phyloP scores from a whole-genome alignment of 495 filamentous ascomycete species.

The Eremomyces bilateralis region DNA sequence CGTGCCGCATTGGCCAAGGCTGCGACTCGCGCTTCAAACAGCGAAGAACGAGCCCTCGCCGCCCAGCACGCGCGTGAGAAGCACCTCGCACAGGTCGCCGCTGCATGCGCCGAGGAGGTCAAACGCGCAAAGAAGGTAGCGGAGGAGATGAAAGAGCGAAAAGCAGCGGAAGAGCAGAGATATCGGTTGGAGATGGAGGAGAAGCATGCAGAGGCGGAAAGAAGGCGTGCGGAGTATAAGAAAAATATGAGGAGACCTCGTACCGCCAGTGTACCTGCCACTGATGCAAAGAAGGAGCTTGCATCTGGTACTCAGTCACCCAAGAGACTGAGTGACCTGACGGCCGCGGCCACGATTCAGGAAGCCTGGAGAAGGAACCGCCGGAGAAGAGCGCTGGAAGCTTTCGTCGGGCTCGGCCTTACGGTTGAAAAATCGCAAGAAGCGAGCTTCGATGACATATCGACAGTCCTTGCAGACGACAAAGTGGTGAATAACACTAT shows the following conservation, averaged over 20 bases:
- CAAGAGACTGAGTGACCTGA: conserved; percentile 41
- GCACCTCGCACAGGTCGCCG: conserved; percentile 80
- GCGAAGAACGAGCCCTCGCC: conserved; percentile 71
- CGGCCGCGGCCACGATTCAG: conserved; percentile 55
- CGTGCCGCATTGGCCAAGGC: conserved; percentile 73
- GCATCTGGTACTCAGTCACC: too few species aligned
- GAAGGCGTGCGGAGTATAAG: conserved; percentile 30
- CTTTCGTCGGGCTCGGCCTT: conserved; percentile 47
- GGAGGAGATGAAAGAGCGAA: conserved; percentile 74
- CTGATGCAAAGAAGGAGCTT: conserved; percentile 24
- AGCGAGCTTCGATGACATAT: conserved; percentile 65
- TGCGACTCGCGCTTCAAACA: conserved; percentile 34
- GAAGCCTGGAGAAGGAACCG: conserved; percentile 49
- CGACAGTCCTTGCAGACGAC: conserved; percentile 52
- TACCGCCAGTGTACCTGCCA: conserved; percentile 38
- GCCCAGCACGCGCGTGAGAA: conserved; percentile 79
- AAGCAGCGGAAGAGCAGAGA: conserved; percentile 60
- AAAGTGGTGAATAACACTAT: conserved; percentile 47
- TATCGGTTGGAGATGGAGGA: conserved; percentile 53
- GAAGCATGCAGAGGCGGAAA: conserved; percentile 71
- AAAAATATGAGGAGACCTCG: conserved; percentile 34
- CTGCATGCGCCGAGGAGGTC: conserved; percentile 86
- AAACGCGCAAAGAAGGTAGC: conserved; percentile 82
- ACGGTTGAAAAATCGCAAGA: conserved; percentile 52
- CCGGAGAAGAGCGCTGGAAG: conserved; percentile 30